These are phyloP conservation scores for Daedalea quercina DNA, from an alignment of 768 basidiomycete genomes.

Conservation along the genomic window DNA sequence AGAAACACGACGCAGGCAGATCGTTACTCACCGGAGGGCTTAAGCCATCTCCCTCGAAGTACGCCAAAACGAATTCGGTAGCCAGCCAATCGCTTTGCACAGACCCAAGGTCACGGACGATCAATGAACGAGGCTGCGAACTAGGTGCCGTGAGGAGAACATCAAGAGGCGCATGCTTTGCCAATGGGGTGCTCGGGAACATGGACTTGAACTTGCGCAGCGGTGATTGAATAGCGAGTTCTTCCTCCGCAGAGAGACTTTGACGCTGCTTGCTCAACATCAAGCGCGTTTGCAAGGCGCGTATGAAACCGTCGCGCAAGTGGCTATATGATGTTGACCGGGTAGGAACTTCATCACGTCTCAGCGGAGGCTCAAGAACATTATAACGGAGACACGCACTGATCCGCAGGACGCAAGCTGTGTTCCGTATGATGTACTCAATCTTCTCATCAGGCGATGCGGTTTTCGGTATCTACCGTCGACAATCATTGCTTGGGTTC, in stretches of 20 bases:
- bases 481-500: neutral
- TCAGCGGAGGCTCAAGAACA: neutral
- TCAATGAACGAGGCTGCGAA: constrained; percentile 40
- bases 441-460: constrained; percentile 68
- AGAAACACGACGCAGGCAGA: neutral
- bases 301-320: constrained; percentile 77
- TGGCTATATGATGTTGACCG: constrained; percentile 73
- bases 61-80: constrained; percentile 64
- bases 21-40: constrained; percentile 58
- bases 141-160: constrained; percentile 57
- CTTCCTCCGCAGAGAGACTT: constrained; percentile 51
- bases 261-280: constrained; percentile 43
- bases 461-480: constrained; percentile 41
- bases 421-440: constrained; percentile 55
- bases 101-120: constrained; percentile 67
- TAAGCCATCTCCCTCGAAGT: constrained; percentile 64
- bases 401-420: constrained; percentile 70
- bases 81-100: constrained; percentile 74
- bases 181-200: constrained; percentile 63
- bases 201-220: constrained; percentile 69
- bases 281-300: constrained; percentile 61
- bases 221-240: constrained; percentile 50
- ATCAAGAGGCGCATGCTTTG: constrained; percentile 65
- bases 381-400: constrained; percentile 33
- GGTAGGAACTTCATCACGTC: constrained; percentile 57